Conservation (phyloP, 2,329 filamentous ascomycete genomes). For the Colletotrichum chlorophyti region DNA sequence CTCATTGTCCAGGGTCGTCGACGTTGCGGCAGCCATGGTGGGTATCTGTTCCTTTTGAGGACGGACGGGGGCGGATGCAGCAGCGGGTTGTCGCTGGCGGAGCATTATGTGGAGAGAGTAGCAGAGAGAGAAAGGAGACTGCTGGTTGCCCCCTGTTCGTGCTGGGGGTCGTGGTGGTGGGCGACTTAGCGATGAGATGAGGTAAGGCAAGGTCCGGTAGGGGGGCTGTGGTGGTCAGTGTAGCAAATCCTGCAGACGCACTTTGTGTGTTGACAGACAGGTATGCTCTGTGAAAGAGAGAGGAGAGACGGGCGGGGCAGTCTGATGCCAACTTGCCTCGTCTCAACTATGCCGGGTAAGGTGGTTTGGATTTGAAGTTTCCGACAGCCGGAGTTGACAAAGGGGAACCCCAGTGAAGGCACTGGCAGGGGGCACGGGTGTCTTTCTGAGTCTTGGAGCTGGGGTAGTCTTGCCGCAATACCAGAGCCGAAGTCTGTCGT, state of each 20-base stretch:
- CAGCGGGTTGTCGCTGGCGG: constrained; percentile 32
- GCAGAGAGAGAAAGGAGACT: background rate
- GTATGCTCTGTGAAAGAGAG: background rate
- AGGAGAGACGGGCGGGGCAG: constrained; percentile 10
- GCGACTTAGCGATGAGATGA: constrained; percentile 24
- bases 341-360: constrained; percentile 2
- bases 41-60: constrained; percentile 27
- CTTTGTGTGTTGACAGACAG: background rate
- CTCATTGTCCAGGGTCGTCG: constrained; percentile 30
- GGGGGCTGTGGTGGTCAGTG: background rate
- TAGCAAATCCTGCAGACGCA: constrained; percentile 1
- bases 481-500: too few species aligned
- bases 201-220: background rate
- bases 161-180: constrained; percentile 2
- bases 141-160: constrained; percentile 6
- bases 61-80: constrained; percentile 13
- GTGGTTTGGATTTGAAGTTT: background rate
- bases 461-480: too few species aligned
- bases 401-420: constrained; percentile 10
- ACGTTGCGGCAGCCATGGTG: constrained; percentile 30
- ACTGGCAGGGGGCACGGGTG: constrained; percentile 1
- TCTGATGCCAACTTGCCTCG: too few species aligned
- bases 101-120: constrained; percentile 29
- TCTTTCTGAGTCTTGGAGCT: background rate
- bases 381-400: too few species aligned